Evolutionary conservation across 495 filamentous ascomycete genomes (phyloP), one percentile per base, ranked within the genome.

Genomic region (Annulohypoxylon moriforme): DNA sequence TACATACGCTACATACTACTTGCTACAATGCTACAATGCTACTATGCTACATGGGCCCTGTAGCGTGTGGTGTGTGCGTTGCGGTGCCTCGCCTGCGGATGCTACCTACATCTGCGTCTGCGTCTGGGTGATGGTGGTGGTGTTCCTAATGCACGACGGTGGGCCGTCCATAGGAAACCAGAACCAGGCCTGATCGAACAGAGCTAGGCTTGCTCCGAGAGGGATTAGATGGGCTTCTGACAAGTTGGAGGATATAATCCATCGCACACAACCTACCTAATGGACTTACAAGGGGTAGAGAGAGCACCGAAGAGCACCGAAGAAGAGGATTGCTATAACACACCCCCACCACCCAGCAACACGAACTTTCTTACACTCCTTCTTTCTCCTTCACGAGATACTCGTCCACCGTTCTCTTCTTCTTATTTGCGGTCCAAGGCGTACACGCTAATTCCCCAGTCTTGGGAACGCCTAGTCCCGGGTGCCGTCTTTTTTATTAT

Each of bases 401-500:
- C 76, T 80, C 78, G 75, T 80, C 78, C 71, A 75, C 75, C 81
- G 59, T 83, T 84, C 82, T 82, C 81, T 83, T 81, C 81, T 84
- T 83, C 73, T 78, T 75, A 81, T 81, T 82, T 76, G 79, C 79
- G 79, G 83, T 75, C 80, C 76, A 77, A 82, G 86, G 85, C 81
- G 84, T 83, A 81, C 78, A 81, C 83, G 81, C 82, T 85, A 85
- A 55, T 85, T 88, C 82, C 87, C 87, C 79, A 81, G 78, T 84
- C 76, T 82, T 81, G 84, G 86, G 85, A 85, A 83, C 80, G 84
- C 84, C 84, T 82, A 75, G 76, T 78, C 82, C 81, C 80, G 78
- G 78, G 82, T 80, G 83, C 81, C 81, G 82, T 85, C 57, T 81
- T 81, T 84, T 84, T 82, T 82, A 79, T 84, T 84, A 82, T 72